Conservation (phyloP, 2,329 filamentous ascomycete species). For the Mycosphaerelloides madeirae region DNA sequence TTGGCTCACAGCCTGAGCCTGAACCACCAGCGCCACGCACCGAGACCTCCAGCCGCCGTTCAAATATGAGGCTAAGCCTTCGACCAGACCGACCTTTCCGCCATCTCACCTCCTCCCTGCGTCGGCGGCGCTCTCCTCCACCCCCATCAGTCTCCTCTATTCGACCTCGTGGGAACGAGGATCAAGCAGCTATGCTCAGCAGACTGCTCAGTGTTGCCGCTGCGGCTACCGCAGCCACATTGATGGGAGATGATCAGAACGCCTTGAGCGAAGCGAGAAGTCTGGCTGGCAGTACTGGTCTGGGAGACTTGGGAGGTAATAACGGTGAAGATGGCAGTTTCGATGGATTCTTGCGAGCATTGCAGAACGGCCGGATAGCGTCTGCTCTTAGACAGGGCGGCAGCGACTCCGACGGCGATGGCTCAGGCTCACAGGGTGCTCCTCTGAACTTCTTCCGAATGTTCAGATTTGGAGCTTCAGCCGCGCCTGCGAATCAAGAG, state of each 20-base stretch:
- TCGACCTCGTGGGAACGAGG: conserved; percentile 49
- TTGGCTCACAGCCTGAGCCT: conserved; percentile 21
- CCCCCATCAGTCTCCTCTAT: conserved; percentile 17
- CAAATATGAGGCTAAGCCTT: conserved; percentile 26
- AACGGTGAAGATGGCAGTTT: conserved; percentile 58
- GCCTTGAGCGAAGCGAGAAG: conserved; percentile 53
- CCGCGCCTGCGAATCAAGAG: conserved; percentile 27
- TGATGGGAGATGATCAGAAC: conserved; percentile 57
- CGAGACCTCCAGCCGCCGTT: conserved; percentile 26
- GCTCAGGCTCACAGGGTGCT: conserved; percentile 39
- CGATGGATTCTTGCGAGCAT: conserved; percentile 58
- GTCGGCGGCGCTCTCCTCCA: conserved; percentile 49
- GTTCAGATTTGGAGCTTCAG: conserved; percentile 59
- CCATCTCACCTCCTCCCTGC: conserved; percentile 42
- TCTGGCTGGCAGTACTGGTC: conserved; percentile 39
- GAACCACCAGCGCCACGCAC: conserved; percentile 21
- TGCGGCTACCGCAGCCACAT: conserved; percentile 59
- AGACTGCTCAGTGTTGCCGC: conserved; percentile 59
- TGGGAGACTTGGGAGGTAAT: conserved; percentile 28
- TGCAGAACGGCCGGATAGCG: conserved; percentile 58
- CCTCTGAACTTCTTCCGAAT: conserved; percentile 65
- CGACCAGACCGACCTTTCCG: conserved; percentile 35
- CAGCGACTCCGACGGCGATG: conserved; percentile 33
- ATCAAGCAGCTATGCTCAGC: conserved; percentile 59
- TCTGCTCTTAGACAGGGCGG: conserved; percentile 49